Conservation (phyloP, 805 yeast species). For the Myxozyma nipponensis region DNA sequence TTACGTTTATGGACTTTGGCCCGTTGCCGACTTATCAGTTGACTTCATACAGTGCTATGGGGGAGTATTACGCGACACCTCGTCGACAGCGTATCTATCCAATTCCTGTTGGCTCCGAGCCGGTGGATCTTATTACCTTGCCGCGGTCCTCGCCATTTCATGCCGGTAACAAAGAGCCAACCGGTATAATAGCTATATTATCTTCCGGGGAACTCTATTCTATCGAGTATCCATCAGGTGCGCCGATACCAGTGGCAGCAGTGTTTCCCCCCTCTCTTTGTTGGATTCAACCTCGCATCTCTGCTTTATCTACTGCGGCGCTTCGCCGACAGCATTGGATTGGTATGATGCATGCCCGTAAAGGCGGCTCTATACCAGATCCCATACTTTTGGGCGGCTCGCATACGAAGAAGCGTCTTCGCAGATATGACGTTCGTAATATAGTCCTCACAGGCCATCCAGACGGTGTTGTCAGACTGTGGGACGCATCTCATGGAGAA, state of each 20-base stretch:
- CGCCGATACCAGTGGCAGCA: constrained; percentile 49
- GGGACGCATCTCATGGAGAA: constrained; percentile 80
- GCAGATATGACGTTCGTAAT: constrained; percentile 51
- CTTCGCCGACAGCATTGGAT: constrained; percentile 69
- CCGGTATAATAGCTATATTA: constrained; percentile 53
- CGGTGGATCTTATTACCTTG: constrained; percentile 50
- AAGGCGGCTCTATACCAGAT: constrained; percentile 31
- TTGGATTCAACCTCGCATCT: constrained; percentile 71
- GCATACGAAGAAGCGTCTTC: constrained; percentile 50
- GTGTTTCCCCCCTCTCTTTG: constrained; percentile 77
- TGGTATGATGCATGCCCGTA: constrained; percentile 60
- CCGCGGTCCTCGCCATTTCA: constrained; percentile 69
- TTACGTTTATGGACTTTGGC: constrained; percentile 70
- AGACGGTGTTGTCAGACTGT: constrained; percentile 72
- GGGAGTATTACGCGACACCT: constrained; percentile 64
- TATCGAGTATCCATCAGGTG: constrained; percentile 55
- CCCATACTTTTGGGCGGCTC: constrained; percentile 75
- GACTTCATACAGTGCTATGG: constrained; percentile 81
- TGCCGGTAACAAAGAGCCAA: constrained; percentile 75
- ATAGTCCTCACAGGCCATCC: constrained; percentile 77
- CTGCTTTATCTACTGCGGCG: constrained; percentile 51
- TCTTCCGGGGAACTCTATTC: constrained; percentile 65
- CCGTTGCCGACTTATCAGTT: constrained; percentile 71
- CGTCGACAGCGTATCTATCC: constrained; percentile 55
- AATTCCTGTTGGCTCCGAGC: constrained; percentile 44